Percentiles rank a stretch among this genome's conserved stretches.
Evolutionary conservation across 1,139 yeast species (phyloP).

Genomic region (Yamadazyma songkhlaensis): DNA sequence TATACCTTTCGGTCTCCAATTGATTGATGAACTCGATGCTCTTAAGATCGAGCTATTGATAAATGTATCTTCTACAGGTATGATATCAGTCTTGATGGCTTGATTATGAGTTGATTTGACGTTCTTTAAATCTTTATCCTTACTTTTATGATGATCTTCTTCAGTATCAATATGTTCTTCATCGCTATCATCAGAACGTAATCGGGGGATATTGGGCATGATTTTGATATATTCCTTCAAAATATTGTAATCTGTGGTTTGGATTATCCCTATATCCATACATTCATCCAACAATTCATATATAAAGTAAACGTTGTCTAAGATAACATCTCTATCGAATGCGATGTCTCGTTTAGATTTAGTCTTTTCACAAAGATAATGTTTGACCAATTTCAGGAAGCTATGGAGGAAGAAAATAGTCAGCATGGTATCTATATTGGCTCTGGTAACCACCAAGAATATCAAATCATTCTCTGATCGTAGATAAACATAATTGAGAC

Average conservation of each 20-base stretch:
- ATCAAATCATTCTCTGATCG: conserved; percentile 29
- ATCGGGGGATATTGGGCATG: conserved; percentile 30
- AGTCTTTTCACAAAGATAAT: conserved; percentile 23
- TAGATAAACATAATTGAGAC: conserved; percentile 31
- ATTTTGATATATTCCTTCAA: conserved; percentile 45
- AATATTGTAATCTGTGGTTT: conserved; percentile 43
- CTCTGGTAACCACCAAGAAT: conserved; percentile 30
- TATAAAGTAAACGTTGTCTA: conserved; percentile 40
- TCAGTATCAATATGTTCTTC: conserved; percentile 12
- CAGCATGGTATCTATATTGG: conserved; percentile 42
- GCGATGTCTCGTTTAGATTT: conserved; percentile 1
- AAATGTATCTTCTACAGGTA: conserved; percentile 22
- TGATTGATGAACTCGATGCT: conserved; percentile 41
- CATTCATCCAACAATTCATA: conserved; percentile 46
- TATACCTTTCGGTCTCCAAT: conserved; percentile 50
- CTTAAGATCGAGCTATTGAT: conserved; percentile 61
- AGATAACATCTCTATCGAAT: conserved; percentile 29
- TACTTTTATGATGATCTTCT: not conserved
- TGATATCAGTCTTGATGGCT: conserved; percentile 33
- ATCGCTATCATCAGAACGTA: conserved; percentile 12
- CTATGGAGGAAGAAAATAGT: conserved; percentile 33
- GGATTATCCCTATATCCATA: conserved; percentile 44
- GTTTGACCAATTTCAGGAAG: conserved; percentile 29
- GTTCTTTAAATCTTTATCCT: conserved; percentile 11
- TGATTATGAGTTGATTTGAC: conserved; percentile 41